A percentile compares a stretch with the other conserved stretches of the same genome.
phyloP scores from a whole-genome alignment of 2,329 filamentous ascomycete species.

The Claviceps arundinis region DNA sequence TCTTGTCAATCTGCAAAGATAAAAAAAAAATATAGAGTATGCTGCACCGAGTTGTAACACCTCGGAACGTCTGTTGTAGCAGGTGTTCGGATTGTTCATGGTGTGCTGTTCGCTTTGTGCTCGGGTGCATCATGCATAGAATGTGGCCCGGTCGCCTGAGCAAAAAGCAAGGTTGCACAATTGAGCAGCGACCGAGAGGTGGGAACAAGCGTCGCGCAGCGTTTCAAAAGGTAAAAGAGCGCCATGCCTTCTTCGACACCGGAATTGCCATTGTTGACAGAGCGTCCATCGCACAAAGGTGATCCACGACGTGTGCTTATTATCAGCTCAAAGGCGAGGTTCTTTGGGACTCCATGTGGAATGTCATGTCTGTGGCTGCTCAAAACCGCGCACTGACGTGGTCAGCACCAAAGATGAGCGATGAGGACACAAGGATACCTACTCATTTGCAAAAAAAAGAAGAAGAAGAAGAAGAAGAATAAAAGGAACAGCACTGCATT shows the following conservation, averaged over 20 bases:
- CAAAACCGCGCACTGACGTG: background rate
- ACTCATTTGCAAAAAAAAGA: background rate
- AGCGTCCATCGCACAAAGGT: background rate
- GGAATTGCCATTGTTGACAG: background rate
- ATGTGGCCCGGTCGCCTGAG: no score
- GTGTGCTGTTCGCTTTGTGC: no score
- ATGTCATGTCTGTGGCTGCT: background rate
- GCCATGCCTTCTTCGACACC: background rate
- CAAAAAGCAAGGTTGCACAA: background rate
- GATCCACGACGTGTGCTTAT: background rate
- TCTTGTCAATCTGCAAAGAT: background rate
- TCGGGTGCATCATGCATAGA: no score
- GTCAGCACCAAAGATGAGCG: background rate
- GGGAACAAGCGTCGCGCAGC: background rate
- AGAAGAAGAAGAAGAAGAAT: background rate
- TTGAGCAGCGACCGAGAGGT: background rate
- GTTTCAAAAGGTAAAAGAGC: background rate
- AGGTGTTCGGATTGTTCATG: no score
- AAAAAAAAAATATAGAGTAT: background rate
- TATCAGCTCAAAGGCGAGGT: background rate
- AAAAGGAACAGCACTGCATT: background rate
- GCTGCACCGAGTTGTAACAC: background rate
- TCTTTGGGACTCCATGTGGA: background rate
- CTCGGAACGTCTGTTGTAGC: background rate
- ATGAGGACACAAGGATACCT: background rate